These are phyloP conservation scores for Globisporangium recalcitrans DNA, from an alignment of 352 stramenopile genomes.

Conservation along the genomic window DNA sequence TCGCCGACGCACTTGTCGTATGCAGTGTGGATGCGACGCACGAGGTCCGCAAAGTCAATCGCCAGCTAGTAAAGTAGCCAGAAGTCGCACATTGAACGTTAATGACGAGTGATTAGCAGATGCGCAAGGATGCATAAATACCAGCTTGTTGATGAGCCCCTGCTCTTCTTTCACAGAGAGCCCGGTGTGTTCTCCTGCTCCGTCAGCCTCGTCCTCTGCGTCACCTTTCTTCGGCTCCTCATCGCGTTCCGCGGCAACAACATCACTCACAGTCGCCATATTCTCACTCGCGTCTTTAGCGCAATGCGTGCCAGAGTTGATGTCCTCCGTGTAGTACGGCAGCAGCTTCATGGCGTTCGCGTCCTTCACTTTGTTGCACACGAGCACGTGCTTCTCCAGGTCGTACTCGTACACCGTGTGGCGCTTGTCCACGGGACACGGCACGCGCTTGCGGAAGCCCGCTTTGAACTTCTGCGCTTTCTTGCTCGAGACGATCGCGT, in stretches of 20 bases:
- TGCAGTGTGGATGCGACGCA: conserved; percentile 37
- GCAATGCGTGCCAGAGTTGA: conserved; percentile 67
- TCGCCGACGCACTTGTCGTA: conserved; percentile 53
- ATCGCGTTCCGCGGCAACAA: not conserved
- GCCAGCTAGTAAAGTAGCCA: conserved; percentile 13
- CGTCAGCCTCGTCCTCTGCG: not conserved
- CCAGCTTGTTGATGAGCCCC: conserved; percentile 65
- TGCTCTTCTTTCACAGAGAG: conserved; percentile 45
- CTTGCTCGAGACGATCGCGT: conserved; percentile 34
- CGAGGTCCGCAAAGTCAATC: conserved; percentile 56
- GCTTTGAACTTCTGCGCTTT: conserved; percentile 64
- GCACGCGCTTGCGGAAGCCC: conserved; percentile 48
- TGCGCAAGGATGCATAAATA: conserved; percentile 9
- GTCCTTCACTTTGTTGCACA: conserved; percentile 80
- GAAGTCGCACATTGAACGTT: not conserved
- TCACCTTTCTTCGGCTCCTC: not conserved
- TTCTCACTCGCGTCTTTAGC: not conserved
- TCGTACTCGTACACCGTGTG: conserved; percentile 81
- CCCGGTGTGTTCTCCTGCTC: conserved; percentile 26
- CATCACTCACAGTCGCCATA: too few relatives aligned
- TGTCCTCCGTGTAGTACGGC: conserved; percentile 70
- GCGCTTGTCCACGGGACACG: conserved; percentile 60
- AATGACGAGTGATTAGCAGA: not conserved
- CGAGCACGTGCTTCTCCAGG: conserved; percentile 67
- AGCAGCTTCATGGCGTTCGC: conserved; percentile 46